Evolutionary conservation across 163 green algal species (phyloP).

Genomic region (Prototheca stagnorum): DNA sequence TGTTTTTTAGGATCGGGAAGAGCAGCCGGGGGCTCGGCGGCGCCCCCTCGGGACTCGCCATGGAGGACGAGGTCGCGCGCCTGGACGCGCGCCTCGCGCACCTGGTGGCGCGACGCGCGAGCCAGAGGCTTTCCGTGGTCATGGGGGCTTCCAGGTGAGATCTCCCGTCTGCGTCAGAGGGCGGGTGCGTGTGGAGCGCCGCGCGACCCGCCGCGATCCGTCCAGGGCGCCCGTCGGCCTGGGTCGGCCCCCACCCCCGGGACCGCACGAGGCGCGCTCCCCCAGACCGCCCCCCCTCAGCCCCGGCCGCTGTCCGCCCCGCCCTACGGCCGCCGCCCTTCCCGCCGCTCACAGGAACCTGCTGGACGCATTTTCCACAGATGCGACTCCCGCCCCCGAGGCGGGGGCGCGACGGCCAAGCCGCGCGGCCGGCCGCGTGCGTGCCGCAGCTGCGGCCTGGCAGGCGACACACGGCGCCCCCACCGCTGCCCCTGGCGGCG

Average conservation of each 20-base stretch:
- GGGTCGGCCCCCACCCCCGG: too few species aligned
- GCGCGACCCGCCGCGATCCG: neutral
- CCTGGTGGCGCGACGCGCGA: neutral
- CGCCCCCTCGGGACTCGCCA: too few species aligned
- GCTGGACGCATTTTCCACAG: constrained; percentile 11
- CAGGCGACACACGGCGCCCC: constrained; percentile 12
- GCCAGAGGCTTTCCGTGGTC: neutral
- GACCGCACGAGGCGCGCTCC: too few species aligned
- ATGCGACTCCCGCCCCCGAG: neutral
- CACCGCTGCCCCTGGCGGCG: constrained; percentile 17
- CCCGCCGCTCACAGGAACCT: constrained; percentile 11
- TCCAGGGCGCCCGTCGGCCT: neutral
- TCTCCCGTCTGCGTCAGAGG: neutral
- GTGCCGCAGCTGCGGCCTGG: constrained; percentile 7
- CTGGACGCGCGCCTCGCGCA: neutral
- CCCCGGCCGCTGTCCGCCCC: too few species aligned
- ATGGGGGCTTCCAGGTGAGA: neutral
- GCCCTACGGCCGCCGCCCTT: too few species aligned
- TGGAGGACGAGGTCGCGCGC: too few species aligned
- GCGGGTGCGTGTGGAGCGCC: neutral
- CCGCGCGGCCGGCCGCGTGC: neutral
- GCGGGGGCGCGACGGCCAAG: neutral
- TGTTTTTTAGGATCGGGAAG: too few species aligned
- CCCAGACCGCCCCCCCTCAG: too few species aligned
- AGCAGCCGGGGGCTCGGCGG: too few species aligned